Evolutionary conservation across 257 asterid genomes (phyloP), one percentile per base, ranked within the genome.

Genomic region (Solanum neorickii): DNA sequence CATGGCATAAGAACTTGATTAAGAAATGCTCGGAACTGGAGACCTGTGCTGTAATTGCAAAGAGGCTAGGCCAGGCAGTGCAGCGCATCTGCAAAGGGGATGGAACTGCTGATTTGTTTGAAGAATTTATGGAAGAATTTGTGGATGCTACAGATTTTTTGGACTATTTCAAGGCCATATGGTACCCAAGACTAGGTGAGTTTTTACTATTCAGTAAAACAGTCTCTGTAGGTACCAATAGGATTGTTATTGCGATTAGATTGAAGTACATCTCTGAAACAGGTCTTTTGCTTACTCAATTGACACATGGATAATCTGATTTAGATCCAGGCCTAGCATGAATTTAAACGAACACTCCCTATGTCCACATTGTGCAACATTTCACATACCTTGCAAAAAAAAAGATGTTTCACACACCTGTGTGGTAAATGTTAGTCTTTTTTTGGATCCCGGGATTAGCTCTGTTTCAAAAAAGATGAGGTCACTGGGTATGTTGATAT

Each of bases 131-230:
- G 93, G 92, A 93, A 87, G 89, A 92, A 85, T 87, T 85, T 89
- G 92, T 87, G 41, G 95, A 89, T 86, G 96, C 92, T 47, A 93
- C 93, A 77, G 98, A 95, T 77, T 97, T 95, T 90, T 77, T 89
- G 92, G 98, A 95, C 87, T 95, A 94, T 91, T 97, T 95, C 95
- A 94, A 90, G 94, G 96, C 98, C 82, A 91, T 88, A 85, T 97
- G 99, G 98, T 93, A 84, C 82, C 98, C 97, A 18, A 92, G 94
- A 88, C 87, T 95, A 90, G 98, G 99, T 96, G 88, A 78, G 73
- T 59, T 31, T 31, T 46, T 74, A 29, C 44, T 42, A 72, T 60
- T 86, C 83, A 44, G 15, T 20, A 44, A 69, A 85, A 16, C 23
- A 60, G 72, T 12, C n/a, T 87, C 70, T 62, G 69, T 68, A 11